phyloP scores from a whole-genome alignment of 2,329 filamentous ascomycete species.

The Fusarium dlaminii region DNA sequence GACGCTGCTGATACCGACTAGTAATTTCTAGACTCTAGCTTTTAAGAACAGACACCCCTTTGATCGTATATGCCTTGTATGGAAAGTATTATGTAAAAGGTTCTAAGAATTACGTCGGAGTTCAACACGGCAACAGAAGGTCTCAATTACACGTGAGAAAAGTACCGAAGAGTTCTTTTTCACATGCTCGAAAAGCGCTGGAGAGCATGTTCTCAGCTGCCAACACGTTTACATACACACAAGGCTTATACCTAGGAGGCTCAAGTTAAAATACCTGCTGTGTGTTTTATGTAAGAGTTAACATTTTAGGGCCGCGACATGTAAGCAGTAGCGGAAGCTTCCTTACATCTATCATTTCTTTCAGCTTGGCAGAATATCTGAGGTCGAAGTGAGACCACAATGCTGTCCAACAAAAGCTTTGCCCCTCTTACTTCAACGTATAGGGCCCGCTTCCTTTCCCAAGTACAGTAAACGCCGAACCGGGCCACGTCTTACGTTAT shows the following conservation, averaged over 20 bases:
- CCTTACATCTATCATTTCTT: not conserved
- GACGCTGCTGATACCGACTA: not conserved
- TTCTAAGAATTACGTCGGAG: rapidly evolving
- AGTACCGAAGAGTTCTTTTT: not conserved
- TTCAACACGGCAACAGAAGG: not conserved
- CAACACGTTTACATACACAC: rapidly evolving
- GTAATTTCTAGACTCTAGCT: not conserved
- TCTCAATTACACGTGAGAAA: not conserved
- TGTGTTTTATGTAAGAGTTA: not conserved
- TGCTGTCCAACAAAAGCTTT: not conserved
- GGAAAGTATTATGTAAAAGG: not conserved
- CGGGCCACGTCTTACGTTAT: not conserved
- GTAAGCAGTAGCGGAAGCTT: not conserved
- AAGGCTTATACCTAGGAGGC: not conserved
- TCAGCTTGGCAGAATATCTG: not conserved
- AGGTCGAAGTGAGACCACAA: not conserved
- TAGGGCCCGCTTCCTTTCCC: not conserved
- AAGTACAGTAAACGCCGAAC: not conserved
- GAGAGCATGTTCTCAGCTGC: not conserved
- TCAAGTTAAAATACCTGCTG: not conserved
- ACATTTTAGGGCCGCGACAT: rapidly evolving
- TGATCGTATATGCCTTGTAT: not conserved
- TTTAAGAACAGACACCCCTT: not conserved
- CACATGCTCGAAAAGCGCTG: not conserved
- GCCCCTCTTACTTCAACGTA: too few species aligned